Conservation (phyloP, 176 grass and related monocot species). For the Otatea glauca region DNA sequence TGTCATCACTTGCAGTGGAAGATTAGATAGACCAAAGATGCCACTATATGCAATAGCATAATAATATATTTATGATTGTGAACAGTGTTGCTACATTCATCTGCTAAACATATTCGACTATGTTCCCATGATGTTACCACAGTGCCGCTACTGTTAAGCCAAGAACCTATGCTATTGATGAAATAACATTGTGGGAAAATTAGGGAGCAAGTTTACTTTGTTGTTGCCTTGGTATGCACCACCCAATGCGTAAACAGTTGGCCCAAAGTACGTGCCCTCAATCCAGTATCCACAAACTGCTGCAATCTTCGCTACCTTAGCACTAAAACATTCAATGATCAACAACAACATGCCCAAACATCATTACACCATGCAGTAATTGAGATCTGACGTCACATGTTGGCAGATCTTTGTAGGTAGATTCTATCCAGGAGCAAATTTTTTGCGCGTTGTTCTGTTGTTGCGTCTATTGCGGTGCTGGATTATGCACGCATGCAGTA, state of each 20-base stretch:
- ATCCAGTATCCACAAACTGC: not conserved
- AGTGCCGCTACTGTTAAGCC: not conserved
- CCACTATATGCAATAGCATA: not conserved
- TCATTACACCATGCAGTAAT: not conserved
- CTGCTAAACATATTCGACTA: not conserved
- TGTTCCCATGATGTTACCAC: not conserved
- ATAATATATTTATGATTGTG: not conserved
- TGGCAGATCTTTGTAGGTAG: not conserved
- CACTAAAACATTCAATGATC: not conserved
- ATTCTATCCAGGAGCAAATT: not conserved
- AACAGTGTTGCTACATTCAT: not conserved
- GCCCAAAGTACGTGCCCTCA: not conserved
- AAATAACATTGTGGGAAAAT: not conserved
- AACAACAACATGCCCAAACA: not conserved
- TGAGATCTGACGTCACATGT: not conserved
- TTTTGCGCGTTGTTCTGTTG: not conserved
- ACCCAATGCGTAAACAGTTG: not conserved
- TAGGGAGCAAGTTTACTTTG: not conserved
- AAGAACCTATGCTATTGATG: not conserved
- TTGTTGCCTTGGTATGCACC: not conserved
- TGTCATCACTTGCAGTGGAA: slow-evolving; percentile 11
- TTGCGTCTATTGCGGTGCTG: not conserved
- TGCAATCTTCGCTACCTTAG: not conserved
- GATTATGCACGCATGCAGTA: not conserved
- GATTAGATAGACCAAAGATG: not conserved